Conservation (phyloP, 2,329 filamentous ascomycete genomes). For the Cordyceps cateniannulata region DNA sequence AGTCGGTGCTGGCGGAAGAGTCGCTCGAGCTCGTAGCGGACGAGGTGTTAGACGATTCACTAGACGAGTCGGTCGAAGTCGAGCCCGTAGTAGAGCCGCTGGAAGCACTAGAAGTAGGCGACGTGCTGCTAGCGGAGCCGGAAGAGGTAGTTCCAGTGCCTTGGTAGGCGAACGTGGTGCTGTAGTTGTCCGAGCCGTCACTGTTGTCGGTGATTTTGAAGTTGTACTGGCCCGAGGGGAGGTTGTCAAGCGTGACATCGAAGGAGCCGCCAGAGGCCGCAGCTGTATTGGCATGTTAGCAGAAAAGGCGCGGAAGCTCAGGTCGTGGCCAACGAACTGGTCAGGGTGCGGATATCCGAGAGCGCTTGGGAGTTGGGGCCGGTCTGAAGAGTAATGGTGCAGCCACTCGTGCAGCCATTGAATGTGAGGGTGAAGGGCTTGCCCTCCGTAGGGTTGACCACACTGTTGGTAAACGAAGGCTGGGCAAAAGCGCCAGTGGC, state of each 20-base stretch:
- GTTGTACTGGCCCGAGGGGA: conserved; percentile 27
- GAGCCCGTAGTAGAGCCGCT: conserved; percentile 9
- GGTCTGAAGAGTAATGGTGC: conserved; percentile 30
- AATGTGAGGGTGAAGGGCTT: conserved; percentile 27
- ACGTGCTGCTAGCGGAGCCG: conserved; percentile 1
- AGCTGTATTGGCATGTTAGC: conserved; percentile 12
- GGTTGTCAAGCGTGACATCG: conserved; percentile 22
- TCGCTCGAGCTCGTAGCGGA: not conserved
- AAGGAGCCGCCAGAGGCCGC: conserved; percentile 18
- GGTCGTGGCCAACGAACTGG: conserved; percentile 21
- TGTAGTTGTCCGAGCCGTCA: conserved; percentile 26
- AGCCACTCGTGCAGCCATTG: conserved; percentile 25
- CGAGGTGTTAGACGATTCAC: not conserved
- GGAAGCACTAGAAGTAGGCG: not conserved
- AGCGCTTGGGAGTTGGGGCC: conserved; percentile 22
- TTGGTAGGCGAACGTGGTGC: conserved; percentile 24
- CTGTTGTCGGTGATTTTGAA: conserved; percentile 28
- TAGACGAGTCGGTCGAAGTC: conserved; percentile 16
- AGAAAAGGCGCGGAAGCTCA: not conserved
- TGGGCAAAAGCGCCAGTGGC: conserved; percentile 23
- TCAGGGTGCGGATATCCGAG: conserved; percentile 24
- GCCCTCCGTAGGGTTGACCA: conserved; percentile 23
- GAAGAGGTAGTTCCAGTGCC: conserved; percentile 17
- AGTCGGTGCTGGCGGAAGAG: not conserved
- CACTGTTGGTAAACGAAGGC: conserved; percentile 27